Conservation (phyloP, 2,329 filamentous ascomycete species). For the Hymenoscyphus fraxineus region DNA sequence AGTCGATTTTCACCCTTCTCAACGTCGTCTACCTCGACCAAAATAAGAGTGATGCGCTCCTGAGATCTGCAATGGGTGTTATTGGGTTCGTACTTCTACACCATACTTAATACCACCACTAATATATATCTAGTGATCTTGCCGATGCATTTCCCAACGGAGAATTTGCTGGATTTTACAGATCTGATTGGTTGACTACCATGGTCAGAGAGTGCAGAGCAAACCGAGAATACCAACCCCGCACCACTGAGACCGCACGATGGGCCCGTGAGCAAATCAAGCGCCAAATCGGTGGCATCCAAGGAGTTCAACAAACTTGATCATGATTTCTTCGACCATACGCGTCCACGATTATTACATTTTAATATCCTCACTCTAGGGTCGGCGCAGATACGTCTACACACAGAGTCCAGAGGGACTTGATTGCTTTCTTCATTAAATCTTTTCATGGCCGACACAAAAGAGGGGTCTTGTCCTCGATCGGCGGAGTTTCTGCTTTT, state of each 20-base stretch:
- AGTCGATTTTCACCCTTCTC: constrained; percentile 83
- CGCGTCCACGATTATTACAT: constrained; percentile 24
- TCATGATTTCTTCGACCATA: constrained; percentile 11
- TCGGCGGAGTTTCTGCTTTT: constrained; percentile 30
- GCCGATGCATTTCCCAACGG: constrained; percentile 91
- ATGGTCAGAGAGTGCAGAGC: constrained; percentile 90
- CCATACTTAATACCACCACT: constrained; percentile 8
- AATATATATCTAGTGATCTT: constrained; percentile 63
- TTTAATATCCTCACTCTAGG: constrained; percentile 26
- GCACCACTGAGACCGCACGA: constrained; percentile 89
- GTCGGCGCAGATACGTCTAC: constrained; percentile 24
- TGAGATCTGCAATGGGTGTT: constrained; percentile 94
- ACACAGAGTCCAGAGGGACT: constrained; percentile 26
- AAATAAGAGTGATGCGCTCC: constrained; percentile 86
- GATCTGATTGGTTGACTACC: constrained; percentile 81
- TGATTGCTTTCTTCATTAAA: constrained; percentile 20
- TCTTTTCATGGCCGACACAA: constrained; percentile 30
- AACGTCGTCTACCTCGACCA: constrained; percentile 74
- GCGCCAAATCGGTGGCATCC: constrained; percentile 65
- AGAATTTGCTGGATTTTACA: constrained; percentile 79
- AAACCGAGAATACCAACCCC: constrained; percentile 79
- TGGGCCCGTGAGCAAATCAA: constrained; percentile 98
- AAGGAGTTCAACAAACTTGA: constrained; percentile 35
- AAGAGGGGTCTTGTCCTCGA: constrained; percentile 37
- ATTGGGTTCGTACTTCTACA: constrained; percentile 66